Conservation (phyloP, 306 rosid species). For the Malus orientalis region DNA sequence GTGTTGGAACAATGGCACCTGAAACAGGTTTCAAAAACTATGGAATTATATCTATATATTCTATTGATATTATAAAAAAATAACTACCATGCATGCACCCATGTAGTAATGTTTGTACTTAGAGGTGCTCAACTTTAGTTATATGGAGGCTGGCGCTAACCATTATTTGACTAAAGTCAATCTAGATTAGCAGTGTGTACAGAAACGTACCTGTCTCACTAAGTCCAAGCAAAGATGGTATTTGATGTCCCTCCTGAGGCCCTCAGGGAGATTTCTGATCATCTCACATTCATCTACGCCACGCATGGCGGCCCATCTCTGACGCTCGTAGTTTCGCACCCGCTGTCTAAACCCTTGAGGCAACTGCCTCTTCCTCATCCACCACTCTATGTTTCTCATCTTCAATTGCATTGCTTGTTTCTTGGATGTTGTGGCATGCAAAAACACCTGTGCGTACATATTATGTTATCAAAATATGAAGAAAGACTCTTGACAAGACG, state of each 20-base stretch:
- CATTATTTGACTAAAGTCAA: neutral
- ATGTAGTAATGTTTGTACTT: neutral
- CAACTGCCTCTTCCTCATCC: slow-evolving; percentile 83
- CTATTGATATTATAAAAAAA: no score
- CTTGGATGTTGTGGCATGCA: slow-evolving; percentile 87
- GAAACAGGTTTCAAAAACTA: neutral
- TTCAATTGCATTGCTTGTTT: slow-evolving; percentile 82
- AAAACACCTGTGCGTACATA: slow-evolving; percentile 49
- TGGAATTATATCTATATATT: neutral
- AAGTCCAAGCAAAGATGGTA: slow-evolving; percentile 88
- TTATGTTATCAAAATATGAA: neutral
- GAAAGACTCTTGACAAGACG: neutral
- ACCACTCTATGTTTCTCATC: slow-evolving; percentile 96
- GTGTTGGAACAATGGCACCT: slow-evolving; percentile 89
- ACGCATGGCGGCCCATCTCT: slow-evolving; percentile 85
- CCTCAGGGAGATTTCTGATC: slow-evolving; percentile 76
- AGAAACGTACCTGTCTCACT: slow-evolving; percentile 54
- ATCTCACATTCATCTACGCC: slow-evolving; percentile 85
- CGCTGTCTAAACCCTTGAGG: slow-evolving; percentile 70
- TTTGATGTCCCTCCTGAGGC: slow-evolving; percentile 84
- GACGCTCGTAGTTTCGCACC: slow-evolving; percentile 80
- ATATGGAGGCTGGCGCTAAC: neutral
- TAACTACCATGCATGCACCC: no score
- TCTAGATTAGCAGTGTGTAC: neutral
- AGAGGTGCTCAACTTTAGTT: neutral